A percentile compares a stretch with the other conserved stretches of the same genome.
Conservation (phyloP, 352 stramenopile genomes). For the Phytophthora foliorum region DNA sequence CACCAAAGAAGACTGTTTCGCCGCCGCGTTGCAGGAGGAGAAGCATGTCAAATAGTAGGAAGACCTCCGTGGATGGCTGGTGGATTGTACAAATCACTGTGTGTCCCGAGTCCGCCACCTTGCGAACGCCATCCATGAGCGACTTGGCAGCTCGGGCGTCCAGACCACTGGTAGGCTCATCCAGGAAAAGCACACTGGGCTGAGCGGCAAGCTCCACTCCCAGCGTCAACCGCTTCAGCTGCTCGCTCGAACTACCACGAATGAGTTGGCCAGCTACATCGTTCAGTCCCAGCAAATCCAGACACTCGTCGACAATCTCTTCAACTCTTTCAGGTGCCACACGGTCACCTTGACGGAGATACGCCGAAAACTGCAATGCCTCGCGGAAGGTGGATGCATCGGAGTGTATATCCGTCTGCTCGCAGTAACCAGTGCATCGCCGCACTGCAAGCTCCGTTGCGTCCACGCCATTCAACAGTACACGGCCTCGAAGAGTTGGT, state of each 20-base stretch:
- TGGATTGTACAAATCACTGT: slow-evolving; percentile 81
- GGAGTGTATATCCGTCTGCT: slow-evolving; percentile 92
- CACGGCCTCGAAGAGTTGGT: slow-evolving; percentile 30
- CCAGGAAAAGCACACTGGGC: slow-evolving; percentile 61
- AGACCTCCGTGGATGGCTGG: slow-evolving; percentile 52
- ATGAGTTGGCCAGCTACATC: slow-evolving; percentile 57
- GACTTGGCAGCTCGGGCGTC: slow-evolving; percentile 74
- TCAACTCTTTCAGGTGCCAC: slow-evolving; percentile 35
- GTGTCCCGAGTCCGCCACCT: slow-evolving; percentile 71
- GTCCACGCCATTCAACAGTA: slow-evolving; percentile 93
- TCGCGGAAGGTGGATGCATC: slow-evolving; percentile 92
- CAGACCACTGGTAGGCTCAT: slow-evolving; percentile 72
- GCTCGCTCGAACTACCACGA: slow-evolving; percentile 53
- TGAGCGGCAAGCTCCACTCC: slow-evolving; percentile 59
- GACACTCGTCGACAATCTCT: slow-evolving; percentile 78
- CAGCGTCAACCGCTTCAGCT: slow-evolving; percentile 62
- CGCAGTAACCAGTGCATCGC: slow-evolving; percentile 63
- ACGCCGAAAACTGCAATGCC: slow-evolving; percentile 90
- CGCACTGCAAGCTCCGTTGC: slow-evolving; percentile 60
- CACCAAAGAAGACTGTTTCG: slow-evolving; percentile 85
- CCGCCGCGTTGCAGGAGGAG: slow-evolving; percentile 89
- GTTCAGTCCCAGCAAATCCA: slow-evolving; percentile 80
- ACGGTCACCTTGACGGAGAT: slow-evolving; percentile 66
- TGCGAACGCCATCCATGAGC: slow-evolving; percentile 69
- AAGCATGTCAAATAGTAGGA: slow-evolving; percentile 85